Percentiles rank a stretch among this genome's conserved stretches.
These are phyloP conservation scores for Epichloe hybrida DNA, from an alignment of 2,329 filamentous ascomycete species.

Conservation along the genomic window DNA sequence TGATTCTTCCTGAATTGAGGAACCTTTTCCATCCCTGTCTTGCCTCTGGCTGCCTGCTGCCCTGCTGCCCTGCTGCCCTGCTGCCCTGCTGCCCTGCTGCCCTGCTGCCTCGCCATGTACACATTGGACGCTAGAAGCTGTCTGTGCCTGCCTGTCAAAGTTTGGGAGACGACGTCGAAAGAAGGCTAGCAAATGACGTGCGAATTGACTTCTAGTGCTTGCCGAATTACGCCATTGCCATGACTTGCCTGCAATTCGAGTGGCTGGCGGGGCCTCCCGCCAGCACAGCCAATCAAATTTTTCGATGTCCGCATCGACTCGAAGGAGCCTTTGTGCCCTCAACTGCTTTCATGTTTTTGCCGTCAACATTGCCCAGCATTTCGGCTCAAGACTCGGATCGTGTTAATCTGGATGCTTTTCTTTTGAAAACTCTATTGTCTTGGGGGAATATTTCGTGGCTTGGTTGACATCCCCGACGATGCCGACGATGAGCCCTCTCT, in stretches of 20 bases:
- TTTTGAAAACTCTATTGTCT: not conserved
- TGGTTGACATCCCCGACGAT: not conserved
- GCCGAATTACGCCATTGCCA: slow-evolving; percentile 2
- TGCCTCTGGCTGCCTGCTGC: not conserved
- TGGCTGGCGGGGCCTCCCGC: not conserved
- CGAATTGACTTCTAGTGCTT: not conserved
- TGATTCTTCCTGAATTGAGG: too few species aligned
- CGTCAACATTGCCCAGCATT: too few species aligned
- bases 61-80: not conserved
- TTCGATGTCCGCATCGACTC: not conserved
- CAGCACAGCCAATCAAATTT: not conserved
- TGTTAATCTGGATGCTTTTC: not conserved
- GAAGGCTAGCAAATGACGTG: slow-evolving; percentile 2
- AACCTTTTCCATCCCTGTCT: not conserved
- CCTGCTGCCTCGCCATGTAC: not conserved
- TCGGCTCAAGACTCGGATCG: not conserved
- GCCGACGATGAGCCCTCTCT: not conserved
- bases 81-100: not conserved
- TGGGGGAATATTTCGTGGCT: not conserved
- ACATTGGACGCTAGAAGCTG: not conserved
- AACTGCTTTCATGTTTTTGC: too few species aligned
- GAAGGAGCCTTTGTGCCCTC: too few species aligned
- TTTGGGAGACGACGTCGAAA: not conserved
- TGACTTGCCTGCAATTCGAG: not conserved
- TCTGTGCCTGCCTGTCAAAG: not conserved